These are phyloP conservation scores for Colletotrichum magnum DNA, from an alignment of 2,329 filamentous ascomycete genomes.

Conservation along the genomic window DNA sequence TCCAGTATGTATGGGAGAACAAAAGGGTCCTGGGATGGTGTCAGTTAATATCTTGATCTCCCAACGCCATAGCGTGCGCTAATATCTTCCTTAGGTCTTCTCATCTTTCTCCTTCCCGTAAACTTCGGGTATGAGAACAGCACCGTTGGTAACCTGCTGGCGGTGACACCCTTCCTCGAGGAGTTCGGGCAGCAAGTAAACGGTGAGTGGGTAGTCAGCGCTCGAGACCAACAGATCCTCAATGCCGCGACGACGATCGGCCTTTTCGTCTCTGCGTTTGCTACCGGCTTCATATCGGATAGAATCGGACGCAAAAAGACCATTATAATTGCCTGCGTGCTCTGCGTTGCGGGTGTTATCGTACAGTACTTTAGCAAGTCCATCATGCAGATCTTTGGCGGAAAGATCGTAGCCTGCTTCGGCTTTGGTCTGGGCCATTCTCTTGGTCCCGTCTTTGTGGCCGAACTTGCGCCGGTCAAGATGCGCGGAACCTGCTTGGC, in stretches of 20 bases:
- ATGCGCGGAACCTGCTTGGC: slow-evolving; percentile 49
- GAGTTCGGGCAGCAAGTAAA: slow-evolving; percentile 45
- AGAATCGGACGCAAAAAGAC: slow-evolving; percentile 46
- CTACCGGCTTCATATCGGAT: slow-evolving; percentile 46
- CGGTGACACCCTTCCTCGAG: slow-evolving; percentile 46
- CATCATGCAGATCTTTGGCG: slow-evolving; percentile 46
- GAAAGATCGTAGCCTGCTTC: slow-evolving; percentile 47
- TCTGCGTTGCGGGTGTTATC: slow-evolving; percentile 44
- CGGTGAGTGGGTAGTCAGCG: slow-evolving; percentile 43
- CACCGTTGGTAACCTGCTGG: slow-evolving; percentile 49
- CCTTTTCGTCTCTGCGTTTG: slow-evolving; percentile 48
- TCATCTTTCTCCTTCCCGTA: slow-evolving; percentile 33
- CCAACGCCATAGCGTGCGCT: not conserved
- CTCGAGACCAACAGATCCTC: slow-evolving; percentile 48
- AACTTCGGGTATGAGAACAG: slow-evolving; percentile 47
- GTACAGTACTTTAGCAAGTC: slow-evolving; percentile 44
- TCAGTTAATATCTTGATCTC: slow-evolving; percentile 3
- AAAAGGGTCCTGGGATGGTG: slow-evolving; percentile 30
- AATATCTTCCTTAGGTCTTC: slow-evolving; percentile 6
- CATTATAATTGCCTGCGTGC: slow-evolving; percentile 40
- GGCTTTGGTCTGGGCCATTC: slow-evolving; percentile 51
- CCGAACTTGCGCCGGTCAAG: slow-evolving; percentile 50
- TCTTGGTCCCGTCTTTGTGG: slow-evolving; percentile 50
- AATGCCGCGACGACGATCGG: slow-evolving; percentile 48
- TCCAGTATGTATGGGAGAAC: slow-evolving; percentile 27